Base-by-base conservation (phyloP, 2,329 filamentous ascomycete species). In the Penicillium sp. region DNA sequence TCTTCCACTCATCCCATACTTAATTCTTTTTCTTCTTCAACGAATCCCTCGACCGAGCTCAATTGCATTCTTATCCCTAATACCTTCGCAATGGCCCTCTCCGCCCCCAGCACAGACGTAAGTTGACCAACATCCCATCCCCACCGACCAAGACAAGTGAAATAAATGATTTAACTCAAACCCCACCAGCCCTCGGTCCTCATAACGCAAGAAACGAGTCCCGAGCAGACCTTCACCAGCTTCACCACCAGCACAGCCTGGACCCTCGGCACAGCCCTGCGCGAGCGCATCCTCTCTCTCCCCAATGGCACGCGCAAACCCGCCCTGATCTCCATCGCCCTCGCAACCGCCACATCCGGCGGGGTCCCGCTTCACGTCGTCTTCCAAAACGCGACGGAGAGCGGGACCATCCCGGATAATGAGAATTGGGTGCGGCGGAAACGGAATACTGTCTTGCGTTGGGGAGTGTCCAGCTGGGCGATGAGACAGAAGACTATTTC, bases 361-460 rank as follows among this genome's bases (percentile, higher is more conserved):
- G 60, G 52, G 12, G 46, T 51, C 1, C 47, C 61, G 0, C 70
- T 73, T 13, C 86, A 88, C 62, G 76, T 84, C 1, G 73, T 93
- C 17, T 93, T 91, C 77, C 88, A 91, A 68, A 77, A 79, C 51
- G 84, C 82, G 3, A 87, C 86, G 0, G 82, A 87, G 33, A 74
- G 83, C 0, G 89, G 89, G 6, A 83, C 84, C 4, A 78, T 81
- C 54, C 86, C 88, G 0, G 90, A 93, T 69, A 87, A 89, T 64
- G 86, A 89, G 68, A 73, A 73, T 23, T 90, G 86, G 87, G 85
- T 90, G 18, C 72, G 78, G 30, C 78, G 89, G 27, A 93, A 94
- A 78, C 77, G 85, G 12, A 84, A 84, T 52, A 87, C 87, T 0
- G 89, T 91, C 6, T 73, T 91, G 46, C 76, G 89, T 8, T 93